These are phyloP conservation scores for Colletotrichum nymphaeae DNA, from an alignment of 2,329 filamentous ascomycete species.

Conservation along the genomic window DNA sequence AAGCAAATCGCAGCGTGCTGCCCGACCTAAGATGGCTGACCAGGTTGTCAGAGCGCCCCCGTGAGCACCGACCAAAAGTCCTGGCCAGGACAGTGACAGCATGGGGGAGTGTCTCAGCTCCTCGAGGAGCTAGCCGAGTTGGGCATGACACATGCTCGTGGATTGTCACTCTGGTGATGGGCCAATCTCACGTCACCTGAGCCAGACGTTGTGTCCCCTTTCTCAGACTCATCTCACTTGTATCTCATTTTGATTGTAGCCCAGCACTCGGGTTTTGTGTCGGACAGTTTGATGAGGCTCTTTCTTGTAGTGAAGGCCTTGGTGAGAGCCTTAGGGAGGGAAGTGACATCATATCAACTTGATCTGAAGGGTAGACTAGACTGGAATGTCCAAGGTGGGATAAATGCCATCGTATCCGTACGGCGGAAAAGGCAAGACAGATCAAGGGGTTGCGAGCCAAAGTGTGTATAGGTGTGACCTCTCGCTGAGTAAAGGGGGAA, in stretches of 20 bases:
- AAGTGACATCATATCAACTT: not conserved
- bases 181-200: not conserved
- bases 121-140: not conserved
- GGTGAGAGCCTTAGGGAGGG: not conserved
- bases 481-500: not conserved
- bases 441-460: not conserved
- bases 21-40: not conserved
- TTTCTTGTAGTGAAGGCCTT: too few species aligned
- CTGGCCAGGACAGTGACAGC: conserved; percentile 4
- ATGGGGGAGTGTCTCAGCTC: conserved; percentile 16
- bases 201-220: conserved; percentile 1
- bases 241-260: too few species aligned
- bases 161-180: not conserved
- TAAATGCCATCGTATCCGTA: not conserved
- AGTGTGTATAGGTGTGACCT: not conserved
- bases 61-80: not conserved
- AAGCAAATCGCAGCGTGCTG: not conserved
- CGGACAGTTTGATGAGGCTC: not conserved
- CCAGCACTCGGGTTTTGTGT: not conserved
- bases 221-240: not conserved
- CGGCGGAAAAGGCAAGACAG: not conserved
- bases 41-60: conserved; percentile 2
- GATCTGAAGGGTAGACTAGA: not conserved
- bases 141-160: conserved; percentile 14
- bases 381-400: conserved; percentile 1